A percentile compares a stretch with the other conserved stretches of the same genome.
These are phyloP conservation scores for Aspergillus eucalypticola DNA, from an alignment of 2,329 filamentous ascomycete species.

Conservation along the genomic window DNA sequence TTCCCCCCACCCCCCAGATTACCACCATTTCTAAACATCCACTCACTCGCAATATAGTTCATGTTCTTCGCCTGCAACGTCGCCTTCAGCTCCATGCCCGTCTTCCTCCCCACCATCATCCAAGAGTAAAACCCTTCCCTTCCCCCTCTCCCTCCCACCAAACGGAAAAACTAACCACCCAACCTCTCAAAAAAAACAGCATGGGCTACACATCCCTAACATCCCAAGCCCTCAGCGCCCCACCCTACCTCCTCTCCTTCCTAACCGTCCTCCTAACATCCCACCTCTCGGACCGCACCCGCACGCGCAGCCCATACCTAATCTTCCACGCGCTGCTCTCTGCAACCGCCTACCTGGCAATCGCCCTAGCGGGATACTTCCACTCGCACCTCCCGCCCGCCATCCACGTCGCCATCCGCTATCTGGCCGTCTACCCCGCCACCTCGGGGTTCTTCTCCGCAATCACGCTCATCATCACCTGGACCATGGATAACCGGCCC, in stretches of 20 bases:
- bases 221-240: constrained; percentile 76
- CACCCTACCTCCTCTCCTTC: constrained; percentile 79
- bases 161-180: not conserved
- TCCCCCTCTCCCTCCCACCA: not conserved
- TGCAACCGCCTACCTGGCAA: constrained; percentile 63
- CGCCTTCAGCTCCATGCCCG: constrained; percentile 82
- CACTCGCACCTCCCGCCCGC: constrained; percentile 37
- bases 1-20: no score
- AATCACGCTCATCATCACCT: constrained; percentile 81
- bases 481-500: constrained; percentile 84
- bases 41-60: constrained; percentile 34
- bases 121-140: constrained; percentile 46
- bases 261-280: constrained; percentile 70
- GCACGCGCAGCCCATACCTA: constrained; percentile 65
- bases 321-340: constrained; percentile 70
- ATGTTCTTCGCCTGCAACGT: constrained; percentile 91
- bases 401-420: constrained; percentile 54
- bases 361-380: constrained; percentile 55
- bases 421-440: constrained; percentile 76
- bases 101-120: constrained; percentile 82
- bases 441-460: constrained; percentile 79
- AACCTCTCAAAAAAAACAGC: constrained; percentile 25
- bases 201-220: constrained; percentile 70
- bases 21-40: not conserved
- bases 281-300: constrained; percentile 67